phyloP scores from a whole-genome alignment of 805 yeast species.

The Myxozyma melibiosi region DNA sequence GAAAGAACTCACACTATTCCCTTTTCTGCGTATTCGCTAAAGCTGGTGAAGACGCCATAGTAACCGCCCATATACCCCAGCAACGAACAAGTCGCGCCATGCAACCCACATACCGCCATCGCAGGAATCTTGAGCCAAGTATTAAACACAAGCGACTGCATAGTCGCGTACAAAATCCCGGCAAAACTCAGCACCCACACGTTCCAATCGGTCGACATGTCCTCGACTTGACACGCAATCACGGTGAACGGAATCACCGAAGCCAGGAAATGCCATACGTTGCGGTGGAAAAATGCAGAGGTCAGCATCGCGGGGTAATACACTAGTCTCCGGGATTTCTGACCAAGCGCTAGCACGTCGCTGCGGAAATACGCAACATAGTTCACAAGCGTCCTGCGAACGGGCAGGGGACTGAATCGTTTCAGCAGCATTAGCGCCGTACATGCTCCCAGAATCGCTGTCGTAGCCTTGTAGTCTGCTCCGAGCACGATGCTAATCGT shows the following conservation, averaged over 20 bases:
- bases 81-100: conserved; percentile 1
- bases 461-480: too few species aligned
- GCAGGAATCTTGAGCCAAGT: conserved; percentile 2
- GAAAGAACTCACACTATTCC: too few species aligned
- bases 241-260: not conserved
- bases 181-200: not conserved
- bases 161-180: not conserved
- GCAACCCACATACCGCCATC: conserved; percentile 3
- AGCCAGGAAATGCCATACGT: not conserved
- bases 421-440: not conserved
- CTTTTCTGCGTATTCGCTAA: too few species aligned
- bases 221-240: not conserved
- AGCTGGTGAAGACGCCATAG: too few species aligned
- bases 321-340: not conserved
- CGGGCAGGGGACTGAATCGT: not conserved
- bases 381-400: not conserved
- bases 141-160: not conserved
- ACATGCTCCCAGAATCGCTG: not conserved
- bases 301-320: not conserved
- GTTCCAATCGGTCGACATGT: not conserved
- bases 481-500: too few species aligned
- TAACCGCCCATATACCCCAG: not conserved
- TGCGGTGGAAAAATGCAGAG: conserved; percentile 4
- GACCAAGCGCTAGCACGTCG: not conserved
- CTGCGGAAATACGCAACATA: not conserved